Evolutionary conservation across 306 rosid species (phyloP).

Genomic region (Cucumis sativus): Cucumber_9930_V3 NC_026657.2:8930001-8930500

Average conservation of each 20-base stretch:
- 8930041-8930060: not conserved
- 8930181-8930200: not conserved
- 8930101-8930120: not conserved
- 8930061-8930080: not conserved
- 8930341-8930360: not conserved
- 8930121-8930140: not conserved
- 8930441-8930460: not conserved
- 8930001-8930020: conserved; percentile 1
- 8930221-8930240: not conserved
- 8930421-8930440: not conserved
- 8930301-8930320: not conserved
- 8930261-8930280: not conserved
- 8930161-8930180: not conserved
- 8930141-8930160: not conserved
- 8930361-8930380: not conserved
- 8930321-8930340: not conserved
- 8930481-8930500: conserved; percentile 14
- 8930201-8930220: not conserved
- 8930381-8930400: not conserved
- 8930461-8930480: conserved; percentile 14
- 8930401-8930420: not conserved
- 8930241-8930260: not conserved
- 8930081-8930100: not conserved
- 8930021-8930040: not conserved
- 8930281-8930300: not conserved